Conservation (phyloP, 2,329 filamentous ascomycete species). For the Penicillium sp. region DNA sequence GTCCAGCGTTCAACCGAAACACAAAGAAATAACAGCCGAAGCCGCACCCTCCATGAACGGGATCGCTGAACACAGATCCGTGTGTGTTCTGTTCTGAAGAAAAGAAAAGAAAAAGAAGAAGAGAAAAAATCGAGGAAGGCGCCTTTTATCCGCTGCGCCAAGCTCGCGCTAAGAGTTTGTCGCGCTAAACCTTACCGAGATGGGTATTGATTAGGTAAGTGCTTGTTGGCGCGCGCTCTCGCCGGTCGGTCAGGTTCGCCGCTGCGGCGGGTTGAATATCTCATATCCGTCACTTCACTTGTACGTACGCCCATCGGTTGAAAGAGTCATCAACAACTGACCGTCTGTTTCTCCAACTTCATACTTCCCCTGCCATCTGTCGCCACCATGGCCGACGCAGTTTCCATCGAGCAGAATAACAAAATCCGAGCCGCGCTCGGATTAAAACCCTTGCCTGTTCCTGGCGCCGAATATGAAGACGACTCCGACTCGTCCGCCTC, state of each 20-base stretch:
- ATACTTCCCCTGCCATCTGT: neutral
- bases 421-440: conserved; percentile 81
- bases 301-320: too few species aligned
- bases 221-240: too few species aligned
- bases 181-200: too few species aligned
- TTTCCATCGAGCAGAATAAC: conserved; percentile 87
- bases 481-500: conserved; percentile 33
- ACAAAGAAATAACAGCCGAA: conserved; percentile 65
- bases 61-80: conserved; percentile 86
- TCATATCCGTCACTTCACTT: too few species aligned
- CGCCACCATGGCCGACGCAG: conserved; percentile 44
- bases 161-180: conserved; percentile 8
- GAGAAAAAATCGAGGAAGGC: conserved; percentile 36
- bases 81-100: conserved; percentile 37
- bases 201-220: too few species aligned
- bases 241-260: too few species aligned
- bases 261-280: too few species aligned
- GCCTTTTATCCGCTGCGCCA: too few species aligned
- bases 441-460: conserved; percentile 78
- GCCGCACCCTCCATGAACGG: too few species aligned
- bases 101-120: conserved; percentile 34
- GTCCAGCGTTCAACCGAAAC: conserved; percentile 71
- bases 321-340: too few species aligned
- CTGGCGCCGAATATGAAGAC: conserved; percentile 52
- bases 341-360: neutral